Evolutionary conservation across 192 early-diverging fungal species (phyloP), one percentile per base, ranked within the genome.

Genomic region (Backusella liffmaniae): DNA sequence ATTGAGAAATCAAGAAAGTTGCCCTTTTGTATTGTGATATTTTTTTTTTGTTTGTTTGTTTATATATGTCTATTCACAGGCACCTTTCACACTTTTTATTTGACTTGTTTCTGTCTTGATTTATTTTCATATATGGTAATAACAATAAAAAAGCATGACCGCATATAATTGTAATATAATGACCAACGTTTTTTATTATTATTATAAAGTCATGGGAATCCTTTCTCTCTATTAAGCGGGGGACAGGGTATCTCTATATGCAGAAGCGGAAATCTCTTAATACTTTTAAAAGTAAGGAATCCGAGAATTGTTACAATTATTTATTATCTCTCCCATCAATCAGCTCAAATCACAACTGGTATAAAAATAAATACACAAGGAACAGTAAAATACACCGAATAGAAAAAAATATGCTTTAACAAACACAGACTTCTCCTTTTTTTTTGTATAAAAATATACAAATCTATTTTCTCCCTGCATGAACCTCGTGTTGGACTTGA

Each of bases 311-410:
- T 32, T 3, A 32, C 3, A 3, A 62, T 26, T 62, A 62, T 62
- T 49, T 62, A 62, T 29, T 49, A 49, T 49, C 5, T n/a, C 56
- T 62, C 21, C 23, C 10, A 62, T 62, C 56, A n/a, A 59, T 12
- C 21, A 26, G 53, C 53, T 59, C 53, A 59, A 59, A 59, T 59
- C 5, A 59, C 23, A 59, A 59, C 23, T 59, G 10, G 9, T 23
- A 59, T 59, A 59, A 59, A 59, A 59, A 59, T 59, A 59, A 49
- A 59, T 21, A 59, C 53, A 59, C 23, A 26, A 59, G 53, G 23
- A 59, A 59, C 53, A 23, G 53, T 59, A 59, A 59, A 62, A 62
- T 62, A 62, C 56, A 23, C 56, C 56, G 12, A 0, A 49, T 49
- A 49, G 18, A 62, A 62, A 62, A 26, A 21, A 21, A 8, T n/a